Evolutionary conservation across 2,329 filamentous ascomycete species (phyloP).

Genomic region (Cordyceps farinosa): DNA sequence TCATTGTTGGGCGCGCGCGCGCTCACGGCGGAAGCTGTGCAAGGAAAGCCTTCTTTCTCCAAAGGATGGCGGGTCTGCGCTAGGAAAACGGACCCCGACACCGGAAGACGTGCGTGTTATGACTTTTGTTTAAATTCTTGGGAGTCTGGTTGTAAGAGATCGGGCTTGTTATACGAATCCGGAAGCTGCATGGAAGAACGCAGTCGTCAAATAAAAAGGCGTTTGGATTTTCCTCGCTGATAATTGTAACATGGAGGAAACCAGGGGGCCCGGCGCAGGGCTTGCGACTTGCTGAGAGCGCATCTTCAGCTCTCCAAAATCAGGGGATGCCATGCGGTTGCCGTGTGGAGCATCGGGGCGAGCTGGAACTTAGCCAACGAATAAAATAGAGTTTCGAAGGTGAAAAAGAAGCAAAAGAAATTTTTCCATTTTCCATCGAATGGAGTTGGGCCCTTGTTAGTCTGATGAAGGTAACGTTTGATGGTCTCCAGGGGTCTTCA

Average conservation of each 20-base stretch:
- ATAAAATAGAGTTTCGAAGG: constrained; percentile 4
- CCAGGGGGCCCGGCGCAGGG: neutral
- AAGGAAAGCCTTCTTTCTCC: neutral
- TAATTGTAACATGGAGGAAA: neutral
- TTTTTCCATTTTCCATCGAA: neutral
- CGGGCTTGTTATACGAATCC: neutral
- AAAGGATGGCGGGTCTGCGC: constrained; percentile 8
- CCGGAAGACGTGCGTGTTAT: constrained; percentile 7
- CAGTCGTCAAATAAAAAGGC: neutral
- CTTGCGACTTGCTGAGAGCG: neutral
- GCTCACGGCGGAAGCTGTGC: neutral
- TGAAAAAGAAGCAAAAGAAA: neutral
- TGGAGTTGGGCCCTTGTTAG: neutral
- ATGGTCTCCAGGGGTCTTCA: neutral
- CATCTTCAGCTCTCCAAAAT: neutral
- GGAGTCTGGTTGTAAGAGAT: no score
- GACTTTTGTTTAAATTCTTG: neutral
- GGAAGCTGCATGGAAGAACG: neutral
- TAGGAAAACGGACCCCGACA: constrained; percentile 8
- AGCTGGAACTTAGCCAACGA: neutral
- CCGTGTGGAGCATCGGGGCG: constrained; percentile 3
- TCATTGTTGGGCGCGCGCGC: constrained; percentile 11
- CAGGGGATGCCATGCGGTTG: constrained; percentile 12
- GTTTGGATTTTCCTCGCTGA: neutral
- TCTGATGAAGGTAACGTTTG: constrained; percentile 10